phyloP scores from a whole-genome alignment of 768 basidiomycete genomes.

The Russula vinacea region DNA sequence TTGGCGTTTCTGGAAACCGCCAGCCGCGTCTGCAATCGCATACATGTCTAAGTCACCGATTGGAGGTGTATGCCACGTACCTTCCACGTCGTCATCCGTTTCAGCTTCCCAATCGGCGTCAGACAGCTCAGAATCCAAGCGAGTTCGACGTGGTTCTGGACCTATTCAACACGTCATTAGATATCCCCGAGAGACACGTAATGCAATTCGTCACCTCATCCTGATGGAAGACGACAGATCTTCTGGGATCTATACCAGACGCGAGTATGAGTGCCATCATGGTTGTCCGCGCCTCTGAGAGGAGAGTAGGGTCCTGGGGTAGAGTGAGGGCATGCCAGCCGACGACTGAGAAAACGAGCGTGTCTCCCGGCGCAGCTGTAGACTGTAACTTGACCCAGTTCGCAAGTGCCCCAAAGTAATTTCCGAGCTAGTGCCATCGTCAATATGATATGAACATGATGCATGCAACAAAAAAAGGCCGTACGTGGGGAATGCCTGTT shows the following conservation, averaged over 20 bases:
- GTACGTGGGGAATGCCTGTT: conserved; percentile 85
- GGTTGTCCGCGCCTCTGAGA: conserved; percentile 62
- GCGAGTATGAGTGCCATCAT: conserved; percentile 83
- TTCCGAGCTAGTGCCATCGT: conserved; percentile 64
- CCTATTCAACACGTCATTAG: conserved; percentile 44
- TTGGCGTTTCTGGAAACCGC: conserved; percentile 71
- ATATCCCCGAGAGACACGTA: not conserved
- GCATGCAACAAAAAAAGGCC: conserved; percentile 27
- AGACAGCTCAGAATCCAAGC: conserved; percentile 89
- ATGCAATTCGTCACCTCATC: conserved; percentile 57
- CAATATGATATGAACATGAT: not conserved
- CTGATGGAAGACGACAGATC: conserved; percentile 79
- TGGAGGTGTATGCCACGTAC: conserved; percentile 40
- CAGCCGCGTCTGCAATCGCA: conserved; percentile 59
- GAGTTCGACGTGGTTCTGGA: conserved; percentile 78
- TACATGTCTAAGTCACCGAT: not conserved
- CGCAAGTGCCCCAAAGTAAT: conserved; percentile 84
- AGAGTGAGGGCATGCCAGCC: conserved; percentile 94
- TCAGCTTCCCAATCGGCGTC: conserved; percentile 76
- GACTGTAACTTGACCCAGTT: conserved; percentile 87
- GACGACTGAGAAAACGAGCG: conserved; percentile 80
- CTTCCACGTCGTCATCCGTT: conserved; percentile 98
- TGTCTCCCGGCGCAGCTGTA: conserved; percentile 53
- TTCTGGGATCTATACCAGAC: conserved; percentile 75
- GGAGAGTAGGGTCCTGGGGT: conserved; percentile 71